A percentile compares a stretch with the other conserved stretches of the same genome.
These are phyloP conservation scores for Colletotrichum incanum DNA, from an alignment of 2,329 filamentous ascomycete species.

Conservation along the genomic window DNA sequence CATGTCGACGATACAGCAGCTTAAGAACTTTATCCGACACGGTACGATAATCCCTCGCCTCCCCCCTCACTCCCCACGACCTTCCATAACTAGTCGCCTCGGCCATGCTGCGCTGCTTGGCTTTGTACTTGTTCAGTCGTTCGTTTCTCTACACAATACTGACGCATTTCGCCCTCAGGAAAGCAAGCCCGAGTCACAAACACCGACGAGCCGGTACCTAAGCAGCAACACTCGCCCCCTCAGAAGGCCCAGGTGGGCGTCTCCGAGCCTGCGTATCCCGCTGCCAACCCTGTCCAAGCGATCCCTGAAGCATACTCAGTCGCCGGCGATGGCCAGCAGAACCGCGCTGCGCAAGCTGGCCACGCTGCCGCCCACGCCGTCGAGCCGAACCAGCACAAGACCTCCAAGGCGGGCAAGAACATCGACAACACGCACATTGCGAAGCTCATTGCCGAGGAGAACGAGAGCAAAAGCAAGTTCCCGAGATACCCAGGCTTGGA, in stretches of 20 bases:
- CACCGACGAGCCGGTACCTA: constrained; percentile 66
- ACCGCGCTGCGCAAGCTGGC: constrained; percentile 78
- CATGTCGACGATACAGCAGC: constrained; percentile 88
- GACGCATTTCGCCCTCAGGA: constrained; percentile 61
- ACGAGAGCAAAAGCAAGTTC: constrained; percentile 86
- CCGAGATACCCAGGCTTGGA: constrained; percentile 87
- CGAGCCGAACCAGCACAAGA: constrained; percentile 72
- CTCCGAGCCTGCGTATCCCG: constrained; percentile 61
- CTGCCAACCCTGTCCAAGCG: constrained; percentile 57
- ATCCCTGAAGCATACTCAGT: constrained; percentile 75
- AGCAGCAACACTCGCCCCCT: constrained; percentile 66
- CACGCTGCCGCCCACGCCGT: constrained; percentile 75
- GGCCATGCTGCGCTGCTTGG: too few relatives aligned
- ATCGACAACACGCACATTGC: constrained; percentile 81
- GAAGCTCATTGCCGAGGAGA: constrained; percentile 92
- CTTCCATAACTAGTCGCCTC: background rate
- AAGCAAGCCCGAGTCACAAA: constrained; percentile 87
- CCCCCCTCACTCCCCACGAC: too few relatives aligned
- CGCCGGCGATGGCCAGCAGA: constrained; percentile 72
- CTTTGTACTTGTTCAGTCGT: constrained; percentile 44
- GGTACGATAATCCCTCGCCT: constrained; percentile 63
- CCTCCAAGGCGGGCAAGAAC: constrained; percentile 48
- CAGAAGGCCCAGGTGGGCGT: constrained; percentile 70
- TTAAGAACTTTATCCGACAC: constrained; percentile 98
- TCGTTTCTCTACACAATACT: background rate